A percentile compares a stretch with the other conserved stretches of the same genome.
These are phyloP conservation scores for Solanum piurae DNA, from an alignment of 257 asterid genomes.

Conservation along the genomic window DNA sequence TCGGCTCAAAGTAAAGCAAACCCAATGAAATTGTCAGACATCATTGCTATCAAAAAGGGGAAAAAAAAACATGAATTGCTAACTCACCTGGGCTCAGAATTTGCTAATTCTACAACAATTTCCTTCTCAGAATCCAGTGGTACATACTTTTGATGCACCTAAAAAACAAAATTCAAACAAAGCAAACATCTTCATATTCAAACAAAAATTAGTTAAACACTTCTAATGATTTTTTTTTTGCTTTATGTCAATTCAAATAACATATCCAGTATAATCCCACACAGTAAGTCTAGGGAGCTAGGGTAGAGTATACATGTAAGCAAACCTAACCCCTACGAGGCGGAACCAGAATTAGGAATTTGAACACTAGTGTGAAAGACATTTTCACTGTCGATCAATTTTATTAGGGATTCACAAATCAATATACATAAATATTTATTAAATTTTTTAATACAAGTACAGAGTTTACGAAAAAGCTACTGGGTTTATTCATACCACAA, in stretches of 20 bases:
- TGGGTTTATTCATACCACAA: neutral
- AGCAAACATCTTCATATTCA: neutral
- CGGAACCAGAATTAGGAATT: accelerated
- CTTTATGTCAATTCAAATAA: neutral
- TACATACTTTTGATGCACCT: conserved; percentile 47
- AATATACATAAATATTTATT: too few species aligned
- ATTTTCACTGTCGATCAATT: too few species aligned
- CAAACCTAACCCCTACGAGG: neutral
- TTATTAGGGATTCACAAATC: neutral
- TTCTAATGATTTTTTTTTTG: neutral
- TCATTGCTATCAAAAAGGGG: neutral
- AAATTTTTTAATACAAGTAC: neutral
- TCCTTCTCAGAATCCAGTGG: conserved; percentile 44
- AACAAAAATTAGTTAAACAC: neutral
- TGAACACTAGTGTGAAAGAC: too few species aligned
- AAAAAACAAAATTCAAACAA: neutral
- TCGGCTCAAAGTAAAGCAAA: neutral
- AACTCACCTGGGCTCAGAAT: conserved; percentile 23
- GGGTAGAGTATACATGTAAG: neutral
- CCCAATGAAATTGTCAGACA: neutral
- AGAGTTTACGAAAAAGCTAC: too few species aligned
- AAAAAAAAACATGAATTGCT: neutral
- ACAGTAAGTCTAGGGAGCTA: neutral
- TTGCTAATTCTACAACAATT: conserved; percentile 20
- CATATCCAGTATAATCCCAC: neutral